Evolutionary conservation across 139 green algal genomes (phyloP).

Genomic region (Nannochloris sp.): DNA sequence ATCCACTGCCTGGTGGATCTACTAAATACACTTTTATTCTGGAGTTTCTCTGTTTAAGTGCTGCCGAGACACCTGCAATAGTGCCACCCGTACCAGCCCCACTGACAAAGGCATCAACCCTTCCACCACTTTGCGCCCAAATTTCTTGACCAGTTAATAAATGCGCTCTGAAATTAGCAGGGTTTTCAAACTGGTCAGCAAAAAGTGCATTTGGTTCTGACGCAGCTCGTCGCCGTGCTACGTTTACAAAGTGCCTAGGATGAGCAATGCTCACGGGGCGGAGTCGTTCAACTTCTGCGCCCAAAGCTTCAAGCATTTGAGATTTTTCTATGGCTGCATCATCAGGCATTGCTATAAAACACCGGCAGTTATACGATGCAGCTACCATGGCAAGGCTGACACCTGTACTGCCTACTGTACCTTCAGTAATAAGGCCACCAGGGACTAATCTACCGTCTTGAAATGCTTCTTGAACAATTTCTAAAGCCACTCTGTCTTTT

Average conservation of each 20-base stretch:
- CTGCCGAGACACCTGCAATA: constrained; percentile 72
- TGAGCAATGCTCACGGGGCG: constrained; percentile 90
- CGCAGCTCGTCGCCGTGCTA: constrained; percentile 56
- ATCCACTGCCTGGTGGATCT: constrained; percentile 78
- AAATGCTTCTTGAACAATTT: constrained; percentile 71
- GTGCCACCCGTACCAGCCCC: constrained; percentile 91
- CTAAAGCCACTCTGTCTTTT: constrained; percentile 87
- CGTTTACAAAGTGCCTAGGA: constrained; percentile 89
- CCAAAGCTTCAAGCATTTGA: constrained; percentile 53
- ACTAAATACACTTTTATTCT: constrained; percentile 53
- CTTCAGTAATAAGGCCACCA: constrained; percentile 85
- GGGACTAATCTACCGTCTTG: constrained; percentile 40
- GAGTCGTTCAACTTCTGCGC: constrained; percentile 69
- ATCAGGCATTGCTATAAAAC: constrained; percentile 84
- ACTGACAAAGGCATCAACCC: constrained; percentile 85
- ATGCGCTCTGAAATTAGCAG: constrained; percentile 79
- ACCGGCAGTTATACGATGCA: constrained; percentile 49
- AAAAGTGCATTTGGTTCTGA: constrained; percentile 60
- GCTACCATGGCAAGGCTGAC: constrained; percentile 80
- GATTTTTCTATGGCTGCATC: constrained; percentile 87
- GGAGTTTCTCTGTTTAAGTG: constrained; percentile 50
- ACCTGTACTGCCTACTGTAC: constrained; percentile 73
- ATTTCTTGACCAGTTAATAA: constrained; percentile 74
- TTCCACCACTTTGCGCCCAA: constrained; percentile 65
- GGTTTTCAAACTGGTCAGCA: constrained; percentile 95